Evolutionary conservation across 139 green algal genomes (phyloP).

Genomic region (Pseudopediastrum boryanum): DNA sequence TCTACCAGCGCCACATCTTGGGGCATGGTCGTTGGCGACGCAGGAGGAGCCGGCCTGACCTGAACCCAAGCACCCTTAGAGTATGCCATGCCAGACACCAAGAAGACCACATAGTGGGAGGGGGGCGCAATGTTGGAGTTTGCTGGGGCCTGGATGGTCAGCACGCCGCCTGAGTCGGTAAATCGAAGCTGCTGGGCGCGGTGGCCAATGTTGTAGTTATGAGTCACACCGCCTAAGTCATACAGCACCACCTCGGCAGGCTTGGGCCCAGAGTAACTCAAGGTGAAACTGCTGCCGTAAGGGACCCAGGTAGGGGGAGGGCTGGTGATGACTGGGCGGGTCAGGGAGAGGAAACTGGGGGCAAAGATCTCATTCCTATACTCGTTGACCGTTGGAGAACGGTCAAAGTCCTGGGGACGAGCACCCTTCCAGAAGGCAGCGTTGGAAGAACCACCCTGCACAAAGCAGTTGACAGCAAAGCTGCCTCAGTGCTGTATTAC

Average conservation of each 20-base stretch:
- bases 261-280: not conserved
- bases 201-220: constrained; percentile 24
- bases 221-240: constrained; percentile 4
- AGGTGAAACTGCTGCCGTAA: constrained; percentile 23
- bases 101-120: constrained; percentile 5
- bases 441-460: constrained; percentile 26
- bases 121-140: constrained; percentile 6
- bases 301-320: not conserved
- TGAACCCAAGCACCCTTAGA: constrained; percentile 4
- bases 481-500: too few relatives aligned
- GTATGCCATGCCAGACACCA: constrained; percentile 4
- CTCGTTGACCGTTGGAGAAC: constrained; percentile 21
- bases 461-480: not conserved
- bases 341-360: constrained; percentile 11
- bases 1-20: not conserved
- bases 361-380: constrained; percentile 8
- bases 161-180: not conserved
- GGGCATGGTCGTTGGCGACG: not conserved
- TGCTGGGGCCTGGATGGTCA: constrained; percentile 1
- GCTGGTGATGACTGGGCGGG: not conserved
- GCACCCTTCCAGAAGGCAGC: constrained; percentile 13
- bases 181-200: constrained; percentile 13
- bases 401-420: not conserved
- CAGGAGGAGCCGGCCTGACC: not conserved
- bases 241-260: constrained; percentile 8